Conservation (phyloP, 768 basidiomycete species). For the Russula abietina region DNA sequence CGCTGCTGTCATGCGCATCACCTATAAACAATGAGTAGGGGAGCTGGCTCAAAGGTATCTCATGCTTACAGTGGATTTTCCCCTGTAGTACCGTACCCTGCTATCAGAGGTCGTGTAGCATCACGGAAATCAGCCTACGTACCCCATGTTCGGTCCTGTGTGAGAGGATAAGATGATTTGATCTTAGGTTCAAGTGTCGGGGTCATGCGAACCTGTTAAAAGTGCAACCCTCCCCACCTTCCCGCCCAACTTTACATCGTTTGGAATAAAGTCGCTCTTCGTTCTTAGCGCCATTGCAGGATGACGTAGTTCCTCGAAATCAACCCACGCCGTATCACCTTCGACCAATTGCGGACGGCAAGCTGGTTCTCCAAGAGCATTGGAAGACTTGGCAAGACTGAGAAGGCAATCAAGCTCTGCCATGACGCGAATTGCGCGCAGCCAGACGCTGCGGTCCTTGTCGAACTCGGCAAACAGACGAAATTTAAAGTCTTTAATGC, state of each 20-base stretch:
- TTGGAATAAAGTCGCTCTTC: slow-evolving; percentile 80
- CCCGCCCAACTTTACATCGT: slow-evolving; percentile 82
- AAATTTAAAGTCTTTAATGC: slow-evolving; percentile 78
- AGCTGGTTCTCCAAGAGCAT: slow-evolving; percentile 87
- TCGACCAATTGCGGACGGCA: slow-evolving; percentile 89
- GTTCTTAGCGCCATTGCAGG: slow-evolving; percentile 71
- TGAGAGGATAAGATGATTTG: background rate
- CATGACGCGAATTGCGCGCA: slow-evolving; percentile 76
- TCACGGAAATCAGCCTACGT: slow-evolving; percentile 30
- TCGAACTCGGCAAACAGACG: slow-evolving; percentile 79
- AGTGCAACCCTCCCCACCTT: slow-evolving; percentile 70
- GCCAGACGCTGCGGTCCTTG: slow-evolving; percentile 70
- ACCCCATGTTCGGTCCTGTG: slow-evolving; percentile 85
- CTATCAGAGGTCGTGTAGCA: background rate
- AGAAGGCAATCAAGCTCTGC: slow-evolving; percentile 97
- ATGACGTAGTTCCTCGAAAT: slow-evolving; percentile 88
- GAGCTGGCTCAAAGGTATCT: background rate
- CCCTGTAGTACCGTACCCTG: slow-evolving; percentile 35
- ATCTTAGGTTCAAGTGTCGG: background rate
- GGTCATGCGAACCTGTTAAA: slow-evolving; percentile 61
- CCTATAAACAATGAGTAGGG: slow-evolving; percentile 34
- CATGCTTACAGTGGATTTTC: slow-evolving; percentile 64
- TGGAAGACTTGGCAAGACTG: slow-evolving; percentile 82
- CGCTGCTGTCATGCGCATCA: slow-evolving; percentile 93
- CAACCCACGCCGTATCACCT: slow-evolving; percentile 68